Base-by-base conservation (phyloP, 352 stramenopile species). In the Phytophthora tentaculata region DNA sequence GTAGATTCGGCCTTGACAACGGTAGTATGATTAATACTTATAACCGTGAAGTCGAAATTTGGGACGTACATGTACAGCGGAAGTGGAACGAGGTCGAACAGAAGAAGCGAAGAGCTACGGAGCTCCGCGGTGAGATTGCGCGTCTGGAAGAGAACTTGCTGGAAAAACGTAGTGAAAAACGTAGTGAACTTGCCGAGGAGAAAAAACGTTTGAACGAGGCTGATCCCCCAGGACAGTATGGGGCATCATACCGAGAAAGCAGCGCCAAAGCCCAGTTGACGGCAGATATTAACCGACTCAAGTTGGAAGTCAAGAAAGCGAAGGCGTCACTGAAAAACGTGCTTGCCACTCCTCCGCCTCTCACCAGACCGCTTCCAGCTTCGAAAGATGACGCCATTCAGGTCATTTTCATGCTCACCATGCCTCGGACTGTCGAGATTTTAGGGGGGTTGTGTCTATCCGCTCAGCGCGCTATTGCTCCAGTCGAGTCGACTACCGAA, bases 351-450 rank as follows among this genome's bases (percentile, higher is more conserved):
- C 78, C 77, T 2, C 5, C 48, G 4, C 78, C 71, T 29, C 24
- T 83, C 2, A 61, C 69, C 2, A 77, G 61, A n/a, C 69, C 76
- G 0, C 67, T 90, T 13, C 78, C 80, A 8, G 49, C 37, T 13
- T 23, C 64, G 9, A 62, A 56, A 19, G 5, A 23, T 0, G 65
- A 79, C 8, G 76, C 70, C 0, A 56, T 83, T 19, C 61, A 77
- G 44, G 54, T 81, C 10, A 69, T 90, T 22, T 86, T 88, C 41
- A 84, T 83, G 41, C 24, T 88, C 5, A 58, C 70, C 2, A 69
- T 84, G 43, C 80, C 80, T 0, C 57, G 55, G 5, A 63, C 83
- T 29, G 26, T 90, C 16, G 69, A 78, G 16, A 56, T 81, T 22
- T 45, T 83, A 6, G 79, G 60, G 0, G 70, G 73, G 10, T 56